These are phyloP conservation scores for Dillenia turbinata DNA, from an alignment of 164 flowering plant species.

Conservation along the genomic window DNA sequence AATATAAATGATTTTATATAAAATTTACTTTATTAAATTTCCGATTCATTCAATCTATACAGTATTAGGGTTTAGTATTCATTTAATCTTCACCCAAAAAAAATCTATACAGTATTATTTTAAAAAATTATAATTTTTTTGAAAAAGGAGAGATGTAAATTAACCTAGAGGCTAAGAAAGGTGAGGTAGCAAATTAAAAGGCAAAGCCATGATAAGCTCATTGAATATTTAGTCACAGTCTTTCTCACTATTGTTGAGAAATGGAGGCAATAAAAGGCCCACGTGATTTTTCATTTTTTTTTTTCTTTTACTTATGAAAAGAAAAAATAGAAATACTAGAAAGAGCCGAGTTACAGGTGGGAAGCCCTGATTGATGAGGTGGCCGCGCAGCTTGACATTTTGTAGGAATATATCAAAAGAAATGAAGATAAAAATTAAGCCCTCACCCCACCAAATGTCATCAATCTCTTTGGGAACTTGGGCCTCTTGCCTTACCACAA, in stretches of 20 bases:
- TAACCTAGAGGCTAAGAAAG: conserved; percentile 16
- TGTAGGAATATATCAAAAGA: conserved; percentile 17
- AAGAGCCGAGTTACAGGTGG: conserved; percentile 27
- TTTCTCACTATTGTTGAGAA: conserved; percentile 21
- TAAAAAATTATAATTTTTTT: background rate
- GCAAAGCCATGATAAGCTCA: conserved; percentile 22
- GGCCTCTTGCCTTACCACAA: conserved; percentile 33
- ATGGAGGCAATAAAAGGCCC: conserved; percentile 23
- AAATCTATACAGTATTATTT: background rate
- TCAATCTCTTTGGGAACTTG: conserved; percentile 80
- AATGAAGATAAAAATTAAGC: conserved; percentile 18
- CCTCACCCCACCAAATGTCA: conserved; percentile 19
- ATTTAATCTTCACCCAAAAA: too few species aligned
- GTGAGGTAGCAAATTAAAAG: background rate
- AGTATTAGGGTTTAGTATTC: too few species aligned
- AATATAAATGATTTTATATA: too few species aligned
- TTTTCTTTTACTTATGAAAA: background rate
- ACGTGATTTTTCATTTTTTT: conserved; percentile 18
- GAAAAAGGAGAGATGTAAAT: background rate
- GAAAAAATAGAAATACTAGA: background rate
- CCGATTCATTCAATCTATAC: too few species aligned
- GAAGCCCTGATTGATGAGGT: conserved; percentile 22
- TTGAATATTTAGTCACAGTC: conserved; percentile 26
- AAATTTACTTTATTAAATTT: too few species aligned
- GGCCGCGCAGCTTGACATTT: conserved; percentile 27